Conservation (phyloP, 805 yeast species). For the Hanseniaspora mollemarum region DNA sequence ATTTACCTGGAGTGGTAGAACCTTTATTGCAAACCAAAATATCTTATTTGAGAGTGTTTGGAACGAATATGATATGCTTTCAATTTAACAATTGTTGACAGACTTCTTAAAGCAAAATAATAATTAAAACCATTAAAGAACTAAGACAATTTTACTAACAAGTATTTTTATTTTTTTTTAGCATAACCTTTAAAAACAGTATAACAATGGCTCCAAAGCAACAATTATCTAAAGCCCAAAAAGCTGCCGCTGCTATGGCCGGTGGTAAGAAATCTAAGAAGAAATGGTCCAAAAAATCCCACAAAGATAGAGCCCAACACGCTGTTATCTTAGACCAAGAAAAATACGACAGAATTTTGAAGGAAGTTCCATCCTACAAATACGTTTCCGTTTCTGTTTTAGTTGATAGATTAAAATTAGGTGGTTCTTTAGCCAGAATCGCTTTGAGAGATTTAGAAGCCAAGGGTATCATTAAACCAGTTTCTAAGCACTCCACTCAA, state of each 20-base stretch:
- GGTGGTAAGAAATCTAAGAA: constrained; percentile 99
- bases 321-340: constrained; percentile 94
- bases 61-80: no score
- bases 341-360: constrained; percentile 96
- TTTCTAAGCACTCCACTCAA: constrained; percentile 92
- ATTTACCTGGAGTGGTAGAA: no score
- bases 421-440: constrained; percentile 98
- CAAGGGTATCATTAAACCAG: constrained; percentile 89
- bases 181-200: constrained; percentile 8
- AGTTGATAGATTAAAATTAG: constrained; percentile 97
- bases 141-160: constrained; percentile 5
- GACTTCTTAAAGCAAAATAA: background rate
- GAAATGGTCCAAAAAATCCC: constrained; percentile 99
- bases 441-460: constrained; percentile 92
- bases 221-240: constrained; percentile 98
- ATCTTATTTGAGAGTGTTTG: no score
- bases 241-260: constrained; percentile 99
- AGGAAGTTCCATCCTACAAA: constrained; percentile 99
- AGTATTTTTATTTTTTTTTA: background rate
- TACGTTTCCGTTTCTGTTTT: constrained; percentile 94
- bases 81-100: background rate
- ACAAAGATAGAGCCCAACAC: constrained; percentile 99
- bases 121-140: background rate
- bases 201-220: constrained; percentile 92
- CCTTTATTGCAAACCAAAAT: no score